phyloP scores from a whole-genome alignment of 352 stramenopile genomes.

The Peronospora destructor region DNA sequence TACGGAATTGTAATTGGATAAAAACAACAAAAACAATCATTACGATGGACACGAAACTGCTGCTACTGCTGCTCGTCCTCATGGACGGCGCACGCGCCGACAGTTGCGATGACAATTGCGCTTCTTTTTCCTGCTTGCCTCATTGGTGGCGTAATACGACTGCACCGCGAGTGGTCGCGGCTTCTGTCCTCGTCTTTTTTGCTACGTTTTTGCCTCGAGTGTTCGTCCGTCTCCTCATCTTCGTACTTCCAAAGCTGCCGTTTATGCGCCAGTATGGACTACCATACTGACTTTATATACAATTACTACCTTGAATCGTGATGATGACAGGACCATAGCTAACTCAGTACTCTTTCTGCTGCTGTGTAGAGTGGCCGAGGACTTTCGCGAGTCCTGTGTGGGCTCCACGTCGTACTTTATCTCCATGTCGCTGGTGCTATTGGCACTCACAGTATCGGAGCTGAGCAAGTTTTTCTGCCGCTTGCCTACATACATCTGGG shows the following conservation, averaged over 20 bases:
- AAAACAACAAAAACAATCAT: not conserved
- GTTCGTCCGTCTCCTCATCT: constrained; percentile 77
- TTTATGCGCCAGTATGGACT: constrained; percentile 70
- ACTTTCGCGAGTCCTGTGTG: constrained; percentile 74
- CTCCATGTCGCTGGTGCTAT: constrained; percentile 63
- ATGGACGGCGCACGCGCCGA: constrained; percentile 6
- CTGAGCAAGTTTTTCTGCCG: constrained; percentile 63
- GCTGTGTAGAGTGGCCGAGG: constrained; percentile 54
- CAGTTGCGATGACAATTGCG: constrained; percentile 32
- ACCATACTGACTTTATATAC: not conserved
- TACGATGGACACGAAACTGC: constrained; percentile 4
- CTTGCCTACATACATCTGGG: constrained; percentile 81
- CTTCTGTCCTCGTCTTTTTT: constrained; percentile 79
- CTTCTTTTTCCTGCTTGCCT: constrained; percentile 42
- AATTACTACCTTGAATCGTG: too few relatives aligned
- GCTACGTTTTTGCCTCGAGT: constrained; percentile 82
- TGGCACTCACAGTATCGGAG: constrained; percentile 50
- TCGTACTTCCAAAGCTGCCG: constrained; percentile 79
- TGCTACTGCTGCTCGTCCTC: constrained; percentile 9
- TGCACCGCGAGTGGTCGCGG: constrained; percentile 40
- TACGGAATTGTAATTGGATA: not conserved
- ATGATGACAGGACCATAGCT: not conserved
- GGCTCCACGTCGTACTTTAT: constrained; percentile 81
- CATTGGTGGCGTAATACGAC: constrained; percentile 48
- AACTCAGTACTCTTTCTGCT: not conserved